A percentile compares a stretch with the other conserved stretches of the same genome.
phyloP scores from a whole-genome alignment of 2,329 filamentous ascomycete genomes.

The Stromatinia cepivora region DNA sequence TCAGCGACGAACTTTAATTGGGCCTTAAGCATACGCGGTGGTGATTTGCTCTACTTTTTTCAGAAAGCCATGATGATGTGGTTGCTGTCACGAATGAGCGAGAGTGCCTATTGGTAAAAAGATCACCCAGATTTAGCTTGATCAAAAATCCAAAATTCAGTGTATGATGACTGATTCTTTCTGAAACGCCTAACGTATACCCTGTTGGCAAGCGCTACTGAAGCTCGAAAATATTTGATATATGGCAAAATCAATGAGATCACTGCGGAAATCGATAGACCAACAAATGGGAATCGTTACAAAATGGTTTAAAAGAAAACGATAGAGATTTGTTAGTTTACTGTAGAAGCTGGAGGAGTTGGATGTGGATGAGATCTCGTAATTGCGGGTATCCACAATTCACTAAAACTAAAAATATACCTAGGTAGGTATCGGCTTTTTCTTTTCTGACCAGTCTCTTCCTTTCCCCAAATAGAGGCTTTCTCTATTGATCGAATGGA shows the following conservation, averaged over 20 bases:
- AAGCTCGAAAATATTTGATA: too few relatives aligned
- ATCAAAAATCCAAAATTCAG: neutral
- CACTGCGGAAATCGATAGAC: neutral
- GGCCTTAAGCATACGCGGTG: constrained; percentile 31
- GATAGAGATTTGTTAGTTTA: neutral
- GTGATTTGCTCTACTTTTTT: constrained; percentile 23
- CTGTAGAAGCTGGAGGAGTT: neutral
- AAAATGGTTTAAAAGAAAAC: neutral
- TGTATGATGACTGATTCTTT: constrained; percentile 20
- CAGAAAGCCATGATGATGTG: constrained; percentile 36
- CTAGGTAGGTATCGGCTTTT: neutral
- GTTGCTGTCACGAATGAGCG: constrained; percentile 22
- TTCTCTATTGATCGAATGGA: neutral
- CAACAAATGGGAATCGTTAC: neutral
- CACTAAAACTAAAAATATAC: constrained; percentile 9
- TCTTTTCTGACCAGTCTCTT: neutral
- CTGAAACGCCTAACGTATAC: constrained; percentile 19
- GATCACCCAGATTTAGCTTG: neutral
- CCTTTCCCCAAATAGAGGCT: neutral
- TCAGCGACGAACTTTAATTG: constrained; percentile 31
- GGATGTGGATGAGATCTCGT: constrained; percentile 13
- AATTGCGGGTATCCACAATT: constrained; percentile 9
- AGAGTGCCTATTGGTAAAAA: constrained; percentile 5
- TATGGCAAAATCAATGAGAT: neutral
- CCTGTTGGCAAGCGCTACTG: constrained; percentile 18